Base-by-base conservation (phyloP, 1,139 yeast species). In the Ogataea hybrid region DNA sequence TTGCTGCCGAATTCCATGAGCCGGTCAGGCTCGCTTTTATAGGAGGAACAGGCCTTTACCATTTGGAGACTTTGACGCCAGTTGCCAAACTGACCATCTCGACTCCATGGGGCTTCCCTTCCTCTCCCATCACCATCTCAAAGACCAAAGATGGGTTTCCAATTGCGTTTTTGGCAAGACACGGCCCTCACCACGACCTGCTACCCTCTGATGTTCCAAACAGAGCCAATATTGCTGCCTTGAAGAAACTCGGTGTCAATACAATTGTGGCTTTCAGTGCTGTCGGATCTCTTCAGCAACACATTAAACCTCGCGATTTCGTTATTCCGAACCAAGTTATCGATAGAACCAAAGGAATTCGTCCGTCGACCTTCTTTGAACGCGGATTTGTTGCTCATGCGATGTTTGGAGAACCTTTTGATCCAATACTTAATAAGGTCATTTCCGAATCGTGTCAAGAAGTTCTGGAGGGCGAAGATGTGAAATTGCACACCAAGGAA, bases 81-180 rank as follows among this genome's bases (percentile, higher is more conserved):
- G 94, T 89, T 40, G 97, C 97, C 20, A 73, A 84, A 53, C 68
- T 89, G 39, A 78, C 86, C 6, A 66, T 88, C 42, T 75, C 83
- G 15, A 92, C 98, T 8, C 99, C 99, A 18, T 92, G 98, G 97
- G 99, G 98, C 6, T 76, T 75, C 54, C 96, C 99, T 17, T 89
- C 97, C 5, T 84, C 95, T 11, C 90, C 97, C 40, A 86, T 92
- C 59, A 90, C 97, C 41, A 81, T 92, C 50, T 84, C 95, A 22
- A 79, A 75, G 52, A 85, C 95, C 33, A 67, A 68, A 2, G 62
- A 72, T 39, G 96, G 96, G 0, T 82, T 87, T 65, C 88, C 89
- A 34, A 86, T 92, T 43, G 98, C 98, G 2, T 92, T 92, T 58
- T 73, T 92, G 55, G 94, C 97, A 14, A 81, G 99, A 65, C 99